phyloP scores from a whole-genome alignment of 495 filamentous ascomycete species.

The Podospora tetraspora region DNA sequence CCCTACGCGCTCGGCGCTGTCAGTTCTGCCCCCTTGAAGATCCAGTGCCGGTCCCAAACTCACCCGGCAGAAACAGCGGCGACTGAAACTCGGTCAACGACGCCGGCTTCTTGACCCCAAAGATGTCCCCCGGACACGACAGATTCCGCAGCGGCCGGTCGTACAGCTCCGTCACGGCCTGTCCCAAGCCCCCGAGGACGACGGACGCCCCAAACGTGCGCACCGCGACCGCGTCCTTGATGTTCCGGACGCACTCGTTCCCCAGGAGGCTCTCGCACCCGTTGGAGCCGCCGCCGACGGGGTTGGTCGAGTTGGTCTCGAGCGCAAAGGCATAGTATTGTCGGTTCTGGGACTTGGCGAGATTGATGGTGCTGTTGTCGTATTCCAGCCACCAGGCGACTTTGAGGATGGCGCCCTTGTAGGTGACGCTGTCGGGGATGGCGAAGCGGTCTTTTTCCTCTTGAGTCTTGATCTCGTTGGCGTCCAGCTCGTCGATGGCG shows the following conservation, averaged over 20 bases:
- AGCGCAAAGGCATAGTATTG: not conserved
- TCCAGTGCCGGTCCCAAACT: not conserved
- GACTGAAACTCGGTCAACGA: not conserved
- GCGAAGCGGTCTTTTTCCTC: not conserved
- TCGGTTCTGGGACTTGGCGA: not conserved
- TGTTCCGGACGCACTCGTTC: not conserved
- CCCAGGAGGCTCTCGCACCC: conserved; percentile 1
- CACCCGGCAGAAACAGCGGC: not conserved
- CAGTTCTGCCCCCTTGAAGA: not conserved
- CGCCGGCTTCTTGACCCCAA: not conserved
- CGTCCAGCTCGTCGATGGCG: conserved; percentile 4
- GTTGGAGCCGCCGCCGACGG: not conserved
- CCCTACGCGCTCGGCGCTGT: not conserved
- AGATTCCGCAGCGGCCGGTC: not conserved
- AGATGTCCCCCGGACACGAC: conserved; percentile 4
- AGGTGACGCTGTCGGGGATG: not conserved
- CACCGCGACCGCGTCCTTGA: not conserved
- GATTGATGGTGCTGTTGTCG: not conserved
- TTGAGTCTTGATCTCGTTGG: not conserved
- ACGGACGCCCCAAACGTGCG: not conserved
- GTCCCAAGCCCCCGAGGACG: not conserved
- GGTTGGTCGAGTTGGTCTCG: not conserved
- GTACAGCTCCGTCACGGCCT: not conserved
- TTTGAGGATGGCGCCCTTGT: conserved; percentile 6
- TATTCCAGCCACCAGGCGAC: conserved; percentile 3